Evolutionary conservation across 306 rosid species (phyloP).

Genomic region (Vigna mungo): DNA sequence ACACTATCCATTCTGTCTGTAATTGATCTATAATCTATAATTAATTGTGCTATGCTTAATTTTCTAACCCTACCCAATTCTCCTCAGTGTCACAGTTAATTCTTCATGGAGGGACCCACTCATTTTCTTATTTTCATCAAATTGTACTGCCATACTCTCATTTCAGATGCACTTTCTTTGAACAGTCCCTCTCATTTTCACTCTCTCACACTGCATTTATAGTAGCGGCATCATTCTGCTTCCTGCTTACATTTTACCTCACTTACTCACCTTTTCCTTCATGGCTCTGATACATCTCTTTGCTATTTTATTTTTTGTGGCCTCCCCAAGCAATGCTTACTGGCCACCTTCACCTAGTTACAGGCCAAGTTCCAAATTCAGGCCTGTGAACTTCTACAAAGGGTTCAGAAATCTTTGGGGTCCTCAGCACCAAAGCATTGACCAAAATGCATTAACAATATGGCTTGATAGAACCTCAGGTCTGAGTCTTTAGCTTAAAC

Average conservation of each 20-base stretch:
- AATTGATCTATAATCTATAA: constrained; percentile 1
- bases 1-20: constrained; percentile 29
- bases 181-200: constrained; percentile 44
- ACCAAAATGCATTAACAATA: constrained; percentile 70
- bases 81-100: constrained; percentile 37
- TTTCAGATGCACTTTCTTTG: constrained; percentile 42
- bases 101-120: constrained; percentile 50
- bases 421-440: constrained; percentile 73
- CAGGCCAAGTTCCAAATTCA: constrained; percentile 89
- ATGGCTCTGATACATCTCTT: constrained; percentile 60
- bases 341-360: constrained; percentile 94
- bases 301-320: constrained; percentile 48
- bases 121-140: constrained; percentile 58
- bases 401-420: constrained; percentile 93
- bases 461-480: constrained; percentile 95
- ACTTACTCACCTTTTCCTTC: constrained; percentile 34
- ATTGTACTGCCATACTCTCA: constrained; percentile 53
- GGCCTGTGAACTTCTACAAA: constrained; percentile 63
- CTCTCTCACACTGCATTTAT: constrained; percentile 61
- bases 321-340: constrained; percentile 64
- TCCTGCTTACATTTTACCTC: constrained; percentile 37
- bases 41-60: background rate
- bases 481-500: constrained; percentile 37
- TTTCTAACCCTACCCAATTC: constrained; percentile 19
- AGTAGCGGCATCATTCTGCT: constrained; percentile 49